These are phyloP conservation scores for Coelastrella sp. DNA, from an alignment of 139 green algal genomes.

Conservation along the genomic window DNA sequence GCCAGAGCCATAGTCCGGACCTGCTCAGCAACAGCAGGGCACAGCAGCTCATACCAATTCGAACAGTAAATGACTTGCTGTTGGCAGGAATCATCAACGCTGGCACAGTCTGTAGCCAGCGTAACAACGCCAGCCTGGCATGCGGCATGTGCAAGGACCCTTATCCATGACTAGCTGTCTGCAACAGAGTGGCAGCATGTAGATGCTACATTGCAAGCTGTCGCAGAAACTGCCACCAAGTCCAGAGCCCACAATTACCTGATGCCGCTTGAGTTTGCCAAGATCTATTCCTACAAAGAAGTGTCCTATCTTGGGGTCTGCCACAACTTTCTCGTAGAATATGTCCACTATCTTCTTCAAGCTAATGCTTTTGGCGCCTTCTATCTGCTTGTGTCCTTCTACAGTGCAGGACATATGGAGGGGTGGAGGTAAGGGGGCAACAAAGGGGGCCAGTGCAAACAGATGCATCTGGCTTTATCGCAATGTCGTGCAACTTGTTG, in stretches of 20 bases:
- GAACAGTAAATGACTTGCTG: too few species aligned
- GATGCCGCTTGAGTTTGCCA: constrained; percentile 38
- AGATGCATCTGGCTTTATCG: too few species aligned
- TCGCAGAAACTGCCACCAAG: too few species aligned
- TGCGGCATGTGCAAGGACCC: too few species aligned
- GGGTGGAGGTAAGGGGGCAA: not conserved
- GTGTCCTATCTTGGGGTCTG: not conserved
- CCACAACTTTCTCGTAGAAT: constrained; percentile 44
- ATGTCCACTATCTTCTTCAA: constrained; percentile 51
- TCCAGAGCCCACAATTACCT: not conserved
- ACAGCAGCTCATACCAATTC: too few species aligned
- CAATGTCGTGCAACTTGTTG: too few species aligned
- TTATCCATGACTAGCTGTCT: too few species aligned
- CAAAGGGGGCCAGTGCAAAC: not conserved
- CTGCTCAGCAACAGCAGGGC: not conserved
- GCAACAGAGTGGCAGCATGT: too few species aligned
- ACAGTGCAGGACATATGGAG: not conserved
- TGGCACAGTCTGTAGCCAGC: too few species aligned
- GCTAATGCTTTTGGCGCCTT: constrained; percentile 30
- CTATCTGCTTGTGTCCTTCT: constrained; percentile 10
- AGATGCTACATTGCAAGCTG: too few species aligned
- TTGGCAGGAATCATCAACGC: too few species aligned
- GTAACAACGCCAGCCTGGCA: too few species aligned
- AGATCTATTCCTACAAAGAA: constrained; percentile 36
- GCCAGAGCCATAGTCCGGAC: constrained; percentile 44